Evolutionary conservation across 2,329 filamentous ascomycete species (phyloP), one percentile per base, ranked within the genome.

Genomic region (Fusarium equiseti): DNA sequence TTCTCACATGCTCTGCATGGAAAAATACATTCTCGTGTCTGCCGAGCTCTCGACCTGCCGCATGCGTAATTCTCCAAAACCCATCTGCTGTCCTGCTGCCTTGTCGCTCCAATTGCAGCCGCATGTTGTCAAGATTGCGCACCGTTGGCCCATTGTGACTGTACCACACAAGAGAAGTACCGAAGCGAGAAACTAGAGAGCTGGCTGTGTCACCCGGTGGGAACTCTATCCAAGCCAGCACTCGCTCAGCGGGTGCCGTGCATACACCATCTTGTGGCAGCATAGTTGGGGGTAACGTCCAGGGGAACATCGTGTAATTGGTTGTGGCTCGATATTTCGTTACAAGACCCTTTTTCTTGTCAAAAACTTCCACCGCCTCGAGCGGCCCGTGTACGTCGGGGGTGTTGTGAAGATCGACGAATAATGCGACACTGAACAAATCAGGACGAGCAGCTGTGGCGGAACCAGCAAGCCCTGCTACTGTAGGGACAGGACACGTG

Each of bases 241-340:
- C 85, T 20, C 91, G 91, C 60, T 90, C 85, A 8, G 89, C 86
- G 71, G 97, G 90, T 15, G 88, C 89, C 7, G 91, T 86, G 72
- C 93, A 97, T n/a, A 87, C 91, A 1, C 92, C 95, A 75, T 97
- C 89, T 12, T 83, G 81, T 0, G 95, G 94, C 5, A 98, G 86
- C 73, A 97, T 85, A 27, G 88, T 86, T 2, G 85, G 83, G 0
- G 96, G 95, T 0, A 99, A 83, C 1, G 96, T 98, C 95, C 95
- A 98, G 0, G 96, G 96, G 76, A 94, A 98, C 74, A 93, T 91
- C 0, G 92, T 95, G 78, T 95, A 91, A 75, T 97, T 97, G 1
- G 89, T 90, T 9, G 88, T 88, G 16, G 90, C 90, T 44, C 72
- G 78, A 65, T 79, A 81, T 31, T 74, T 76, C 26, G 74, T 79